Conservation (phyloP, 2,329 filamentous ascomycete genomes). For the Alternaria conjuncta region DNA sequence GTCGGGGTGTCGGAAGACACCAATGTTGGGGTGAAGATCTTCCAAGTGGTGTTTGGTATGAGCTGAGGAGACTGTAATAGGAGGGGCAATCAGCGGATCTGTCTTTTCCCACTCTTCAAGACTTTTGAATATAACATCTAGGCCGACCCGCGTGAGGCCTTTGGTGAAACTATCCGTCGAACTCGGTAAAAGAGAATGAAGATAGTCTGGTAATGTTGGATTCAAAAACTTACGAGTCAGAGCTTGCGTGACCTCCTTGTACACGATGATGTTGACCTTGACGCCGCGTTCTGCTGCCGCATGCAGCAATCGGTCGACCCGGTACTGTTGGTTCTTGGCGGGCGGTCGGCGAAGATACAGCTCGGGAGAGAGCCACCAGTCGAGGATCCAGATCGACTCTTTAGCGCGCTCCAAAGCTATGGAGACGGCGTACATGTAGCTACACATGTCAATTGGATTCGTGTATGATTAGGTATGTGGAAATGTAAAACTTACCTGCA, state of each 20-base stretch:
- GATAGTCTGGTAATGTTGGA: slow-evolving; percentile 51
- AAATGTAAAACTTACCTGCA: slow-evolving; percentile 1
- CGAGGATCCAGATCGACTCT: slow-evolving; percentile 83
- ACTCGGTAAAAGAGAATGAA: slow-evolving; percentile 52
- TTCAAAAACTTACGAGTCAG: slow-evolving; percentile 71
- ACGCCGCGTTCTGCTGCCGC: slow-evolving; percentile 85
- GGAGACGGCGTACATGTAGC: slow-evolving; percentile 84
- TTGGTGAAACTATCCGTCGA: slow-evolving; percentile 52
- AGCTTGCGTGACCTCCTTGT: slow-evolving; percentile 83
- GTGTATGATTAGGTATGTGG: no score
- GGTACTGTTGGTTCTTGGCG: slow-evolving; percentile 79
- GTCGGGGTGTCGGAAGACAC: slow-evolving; percentile 89
- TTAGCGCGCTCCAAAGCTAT: slow-evolving; percentile 77
- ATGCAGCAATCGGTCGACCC: slow-evolving; percentile 81
- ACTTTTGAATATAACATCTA: slow-evolving; percentile 54
- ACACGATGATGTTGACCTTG: slow-evolving; percentile 83
- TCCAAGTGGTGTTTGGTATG: slow-evolving; percentile 85
- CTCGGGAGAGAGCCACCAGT: slow-evolving; percentile 90
- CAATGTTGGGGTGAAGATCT: slow-evolving; percentile 79
- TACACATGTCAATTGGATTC: not conserved
- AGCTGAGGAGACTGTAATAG: slow-evolving; percentile 63
- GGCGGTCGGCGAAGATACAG: slow-evolving; percentile 85
- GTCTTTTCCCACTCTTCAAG: slow-evolving; percentile 55
- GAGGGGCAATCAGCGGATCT: slow-evolving; percentile 53
- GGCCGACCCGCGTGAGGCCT: slow-evolving; percentile 49